Evolutionary conservation across 805 yeast species (phyloP), one percentile per base, ranked within the genome.

Genomic region (Scheffersomyces spartinae): DNA sequence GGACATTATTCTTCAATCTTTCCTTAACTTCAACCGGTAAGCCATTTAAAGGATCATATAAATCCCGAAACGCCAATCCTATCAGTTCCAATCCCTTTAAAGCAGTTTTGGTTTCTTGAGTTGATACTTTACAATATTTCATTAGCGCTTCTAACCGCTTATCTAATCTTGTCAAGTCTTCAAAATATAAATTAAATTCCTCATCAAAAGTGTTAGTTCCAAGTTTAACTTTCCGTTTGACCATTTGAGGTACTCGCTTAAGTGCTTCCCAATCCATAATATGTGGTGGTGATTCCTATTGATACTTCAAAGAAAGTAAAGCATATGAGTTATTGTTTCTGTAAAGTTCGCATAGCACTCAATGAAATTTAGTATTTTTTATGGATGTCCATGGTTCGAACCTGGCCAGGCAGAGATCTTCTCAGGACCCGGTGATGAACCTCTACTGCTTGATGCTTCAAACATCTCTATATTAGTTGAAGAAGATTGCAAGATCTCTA

Each of bases 391-490:
- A 36, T 71, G 80, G 36, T 74, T 65, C 9, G 71, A 61, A 0
- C 81, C 80, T 0, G 82, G 82, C 82, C 82, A 74, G 1, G 82
- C 67, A 17, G 52, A 48, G 6, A 59, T 56, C 22, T 42, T 46
- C 28, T 59, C 64, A 2, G 61, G 61, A 6, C 41, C 43, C 5
- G 60, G 59, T 1, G 55, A 45, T 2, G 47, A 33, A 3, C 48
- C 42, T 13, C 45, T 30, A 23, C 50, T 43, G 9, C 40, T 37
- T 4, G 25, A n/a, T n/a, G n/a, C n/a, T n/a, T n/a, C n/a, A n/a
- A n/a, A n/a, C n/a, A n/a, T n/a, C n/a, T n/a, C n/a, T n/a, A n/a
- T n/a, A n/a, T n/a, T n/a, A n/a, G n/a, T n/a, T n/a, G n/a, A n/a
- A n/a, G n/a, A n/a, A n/a, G n/a, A n/a, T n/a, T n/a, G n/a, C n/a